phyloP scores from a whole-genome alignment of 495 filamentous ascomycete species.

The Penicillium malachiteum region DNA sequence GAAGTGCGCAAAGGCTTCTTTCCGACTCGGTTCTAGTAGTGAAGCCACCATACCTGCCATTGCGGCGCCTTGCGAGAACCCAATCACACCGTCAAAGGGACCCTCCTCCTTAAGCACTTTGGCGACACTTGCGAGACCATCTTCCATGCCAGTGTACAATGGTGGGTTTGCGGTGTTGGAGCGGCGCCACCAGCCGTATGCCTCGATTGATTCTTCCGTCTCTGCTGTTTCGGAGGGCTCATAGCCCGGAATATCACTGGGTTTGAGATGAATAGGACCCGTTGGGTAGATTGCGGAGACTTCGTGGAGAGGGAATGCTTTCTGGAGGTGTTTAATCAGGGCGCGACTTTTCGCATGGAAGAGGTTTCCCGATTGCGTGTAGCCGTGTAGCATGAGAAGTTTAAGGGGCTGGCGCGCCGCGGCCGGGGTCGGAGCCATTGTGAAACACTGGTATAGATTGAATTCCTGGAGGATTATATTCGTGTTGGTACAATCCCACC shows the following conservation, averaged over 20 bases:
- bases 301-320: slow-evolving; percentile 60
- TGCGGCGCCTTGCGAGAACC: slow-evolving; percentile 71
- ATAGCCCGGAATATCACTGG: slow-evolving; percentile 72
- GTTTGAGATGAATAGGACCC: slow-evolving; percentile 55
- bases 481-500: too few relatives aligned
- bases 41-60: slow-evolving; percentile 62
- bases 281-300: slow-evolving; percentile 55
- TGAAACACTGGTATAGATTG: neutral
- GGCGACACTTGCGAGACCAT: slow-evolving; percentile 61
- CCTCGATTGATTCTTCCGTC: slow-evolving; percentile 52
- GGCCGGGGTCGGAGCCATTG: slow-evolving; percentile 22
- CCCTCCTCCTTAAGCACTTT: slow-evolving; percentile 55
- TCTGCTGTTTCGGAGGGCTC: slow-evolving; percentile 30
- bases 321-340: slow-evolving; percentile 74
- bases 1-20: slow-evolving; percentile 45
- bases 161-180: slow-evolving; percentile 44
- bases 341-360: slow-evolving; percentile 91
- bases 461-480: neutral
- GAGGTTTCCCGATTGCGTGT: slow-evolving; percentile 83
- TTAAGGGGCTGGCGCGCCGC: slow-evolving; percentile 41
- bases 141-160: slow-evolving; percentile 65
- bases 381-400: slow-evolving; percentile 65
- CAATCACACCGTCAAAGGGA: slow-evolving; percentile 71
- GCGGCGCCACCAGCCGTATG: slow-evolving; percentile 84
- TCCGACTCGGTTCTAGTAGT: slow-evolving; percentile 61